These are phyloP conservation scores for Monosporascus sp. DNA, from an alignment of 2,329 filamentous ascomycete genomes.

Conservation along the genomic window DNA sequence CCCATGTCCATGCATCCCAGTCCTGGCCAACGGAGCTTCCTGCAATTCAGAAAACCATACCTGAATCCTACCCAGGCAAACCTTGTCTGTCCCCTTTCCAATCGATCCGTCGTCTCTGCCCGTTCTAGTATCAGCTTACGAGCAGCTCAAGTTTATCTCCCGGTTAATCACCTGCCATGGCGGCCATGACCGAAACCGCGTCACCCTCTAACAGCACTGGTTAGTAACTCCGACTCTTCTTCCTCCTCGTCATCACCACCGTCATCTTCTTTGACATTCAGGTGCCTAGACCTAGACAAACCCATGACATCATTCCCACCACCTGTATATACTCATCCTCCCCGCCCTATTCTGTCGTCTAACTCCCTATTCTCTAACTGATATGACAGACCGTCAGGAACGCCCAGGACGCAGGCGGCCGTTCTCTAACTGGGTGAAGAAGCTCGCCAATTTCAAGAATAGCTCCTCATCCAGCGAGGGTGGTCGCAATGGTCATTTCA, in stretches of 20 bases:
- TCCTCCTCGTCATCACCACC: neutral
- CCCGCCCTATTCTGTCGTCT: neutral
- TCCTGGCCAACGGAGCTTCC: too few relatives aligned
- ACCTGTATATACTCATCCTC: neutral
- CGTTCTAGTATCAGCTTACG: too few relatives aligned
- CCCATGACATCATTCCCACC: neutral
- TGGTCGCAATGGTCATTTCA: constrained; percentile 33
- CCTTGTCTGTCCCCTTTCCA: too few relatives aligned
- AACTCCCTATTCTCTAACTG: constrained; percentile 12
- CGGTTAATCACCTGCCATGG: constrained; percentile 11
- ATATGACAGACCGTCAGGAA: constrained; percentile 56
- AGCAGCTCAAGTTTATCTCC: too few relatives aligned
- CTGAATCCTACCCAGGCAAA: too few relatives aligned
- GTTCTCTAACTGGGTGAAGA: constrained; percentile 92
- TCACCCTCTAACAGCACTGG: constrained; percentile 9
- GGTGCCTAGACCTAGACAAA: neutral
- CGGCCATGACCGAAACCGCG: constrained; percentile 25
- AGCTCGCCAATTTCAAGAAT: constrained; percentile 77
- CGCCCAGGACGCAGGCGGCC: constrained; percentile 67
- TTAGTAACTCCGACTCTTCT: constrained; percentile 12
- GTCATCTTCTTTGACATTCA: neutral
- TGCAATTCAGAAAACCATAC: too few relatives aligned
- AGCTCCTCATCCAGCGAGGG: constrained; percentile 56
- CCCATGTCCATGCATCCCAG: too few relatives aligned
- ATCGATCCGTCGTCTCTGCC: too few relatives aligned